These are phyloP conservation scores for Citrullus mucosospermus DNA, from an alignment of 306 rosid genomes.

Conservation along the genomic window DNA sequence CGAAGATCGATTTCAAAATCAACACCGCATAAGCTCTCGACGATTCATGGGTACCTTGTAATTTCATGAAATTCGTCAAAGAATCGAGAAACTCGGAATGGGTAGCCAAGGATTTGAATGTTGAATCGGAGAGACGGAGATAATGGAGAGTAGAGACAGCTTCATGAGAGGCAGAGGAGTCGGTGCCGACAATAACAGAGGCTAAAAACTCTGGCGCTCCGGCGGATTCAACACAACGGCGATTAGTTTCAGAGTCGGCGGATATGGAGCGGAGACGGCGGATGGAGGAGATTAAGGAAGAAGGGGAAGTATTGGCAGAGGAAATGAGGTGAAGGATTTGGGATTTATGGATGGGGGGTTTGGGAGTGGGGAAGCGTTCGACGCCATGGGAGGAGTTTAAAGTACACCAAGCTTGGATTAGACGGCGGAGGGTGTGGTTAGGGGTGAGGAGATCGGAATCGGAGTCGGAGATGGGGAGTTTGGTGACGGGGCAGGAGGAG, in stretches of 20 bases:
- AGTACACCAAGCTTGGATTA: conserved; percentile 83
- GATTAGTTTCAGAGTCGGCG: conserved; percentile 43
- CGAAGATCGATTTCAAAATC: conserved; percentile 37
- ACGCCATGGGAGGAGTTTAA: conserved; percentile 60
- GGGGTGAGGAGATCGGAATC: conserved; percentile 42
- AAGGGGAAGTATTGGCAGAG: conserved; percentile 34
- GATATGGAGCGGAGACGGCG: conserved; percentile 40
- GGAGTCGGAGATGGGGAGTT: conserved; percentile 26
- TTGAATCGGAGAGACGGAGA: conserved; percentile 34
- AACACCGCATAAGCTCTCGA: conserved; percentile 48
- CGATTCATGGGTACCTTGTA: conserved; percentile 38
- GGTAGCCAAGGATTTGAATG: conserved; percentile 17
- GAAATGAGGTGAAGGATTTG: conserved; percentile 31
- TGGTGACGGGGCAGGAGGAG: conserved; percentile 60
- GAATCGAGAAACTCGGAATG: conserved; percentile 29
- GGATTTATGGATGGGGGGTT: conserved; percentile 40
- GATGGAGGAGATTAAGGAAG: conserved; percentile 23
- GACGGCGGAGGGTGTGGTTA: conserved; percentile 76
- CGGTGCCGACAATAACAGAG: conserved; percentile 13
- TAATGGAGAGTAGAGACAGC: conserved; percentile 38
- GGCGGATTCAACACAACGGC: conserved; percentile 39
- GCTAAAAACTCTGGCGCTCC: conserved; percentile 53
- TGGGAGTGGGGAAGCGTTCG: conserved; percentile 71
- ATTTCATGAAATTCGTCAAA: conserved; percentile 20
- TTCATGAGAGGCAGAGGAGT: conserved; percentile 23